phyloP scores from a whole-genome alignment of 768 basidiomycete genomes.

The Boletus pseudo-olivaceus region DNA sequence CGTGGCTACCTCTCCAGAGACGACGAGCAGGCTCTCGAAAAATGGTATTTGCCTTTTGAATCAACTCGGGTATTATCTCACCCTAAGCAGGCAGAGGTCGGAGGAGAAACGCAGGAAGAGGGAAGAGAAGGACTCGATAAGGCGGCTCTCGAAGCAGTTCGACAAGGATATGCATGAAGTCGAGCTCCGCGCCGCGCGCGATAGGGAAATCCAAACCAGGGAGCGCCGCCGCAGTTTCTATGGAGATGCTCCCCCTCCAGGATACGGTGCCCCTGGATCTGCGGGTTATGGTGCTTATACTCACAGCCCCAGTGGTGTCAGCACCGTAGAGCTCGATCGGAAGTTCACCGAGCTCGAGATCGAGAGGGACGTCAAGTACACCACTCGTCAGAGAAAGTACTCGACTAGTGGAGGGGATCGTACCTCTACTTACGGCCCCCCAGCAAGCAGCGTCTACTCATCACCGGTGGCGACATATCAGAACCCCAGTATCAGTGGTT shows the following conservation, averaged over 20 bases:
- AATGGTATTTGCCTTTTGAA: slow-evolving; percentile 38
- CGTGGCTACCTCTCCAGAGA: slow-evolving; percentile 39
- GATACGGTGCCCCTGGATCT: slow-evolving; percentile 24
- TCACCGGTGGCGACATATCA: slow-evolving; percentile 29
- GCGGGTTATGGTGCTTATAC: slow-evolving; percentile 22
- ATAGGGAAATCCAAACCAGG: slow-evolving; percentile 46
- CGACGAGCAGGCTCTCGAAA: slow-evolving; percentile 40
- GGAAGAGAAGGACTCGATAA: slow-evolving; percentile 43
- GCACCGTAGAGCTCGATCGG: slow-evolving; percentile 36
- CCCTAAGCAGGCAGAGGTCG: slow-evolving; percentile 40
- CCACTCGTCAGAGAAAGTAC: slow-evolving; percentile 43
- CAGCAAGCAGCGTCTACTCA: slow-evolving; percentile 15
- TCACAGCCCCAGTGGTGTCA: slow-evolving; percentile 22
- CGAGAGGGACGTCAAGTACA: slow-evolving; percentile 29
- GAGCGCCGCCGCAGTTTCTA: slow-evolving; percentile 58
- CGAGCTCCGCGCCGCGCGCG: slow-evolving; percentile 56
- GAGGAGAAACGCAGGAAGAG: slow-evolving; percentile 53
- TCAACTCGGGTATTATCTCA: slow-evolving; percentile 11
- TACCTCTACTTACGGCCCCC: slow-evolving; percentile 17
- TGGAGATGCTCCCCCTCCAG: slow-evolving; percentile 32
- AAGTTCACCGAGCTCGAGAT: slow-evolving; percentile 34
- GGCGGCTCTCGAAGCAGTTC: slow-evolving; percentile 35
- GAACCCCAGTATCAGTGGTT: slow-evolving; percentile 26
- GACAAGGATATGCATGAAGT: slow-evolving; percentile 47
- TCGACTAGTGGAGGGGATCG: slow-evolving; percentile 40